These are phyloP conservation scores for Hyparrhenia diplandra DNA, from an alignment of 176 grass and related monocot species.

Conservation along the genomic window DNA sequence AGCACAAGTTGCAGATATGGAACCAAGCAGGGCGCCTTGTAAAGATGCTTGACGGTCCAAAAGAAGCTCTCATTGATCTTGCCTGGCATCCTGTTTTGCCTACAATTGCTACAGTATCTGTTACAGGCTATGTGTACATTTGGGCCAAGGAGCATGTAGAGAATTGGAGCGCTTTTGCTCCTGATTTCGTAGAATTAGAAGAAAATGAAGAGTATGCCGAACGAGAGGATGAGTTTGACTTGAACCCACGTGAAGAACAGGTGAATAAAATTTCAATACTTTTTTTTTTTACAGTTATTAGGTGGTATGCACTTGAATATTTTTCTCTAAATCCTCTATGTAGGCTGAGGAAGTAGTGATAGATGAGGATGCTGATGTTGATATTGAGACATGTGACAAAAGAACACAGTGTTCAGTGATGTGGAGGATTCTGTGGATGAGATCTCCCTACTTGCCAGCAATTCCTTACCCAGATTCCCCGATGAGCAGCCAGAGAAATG, in stretches of 20 bases:
- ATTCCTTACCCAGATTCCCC: conserved; percentile 67
- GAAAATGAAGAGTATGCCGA: conserved; percentile 99
- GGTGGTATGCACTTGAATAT: conserved; percentile 16
- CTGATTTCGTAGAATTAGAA: conserved; percentile 93
- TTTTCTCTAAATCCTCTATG: conserved; percentile 34
- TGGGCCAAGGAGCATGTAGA: conserved; percentile 92
- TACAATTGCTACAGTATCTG: conserved; percentile 76
- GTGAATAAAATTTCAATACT: conserved; percentile 22
- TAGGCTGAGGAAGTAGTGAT: conserved; percentile 73
- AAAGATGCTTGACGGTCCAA: conserved; percentile 99
- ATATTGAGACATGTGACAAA: conserved; percentile 66
- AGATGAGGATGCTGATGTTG: conserved; percentile 75
- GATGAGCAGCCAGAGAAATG: conserved; percentile 92
- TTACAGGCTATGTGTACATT: conserved; percentile 68
- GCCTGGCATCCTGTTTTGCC: conserved; percentile 91
- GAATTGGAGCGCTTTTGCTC: conserved; percentile 96
- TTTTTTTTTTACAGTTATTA: conserved; percentile 19
- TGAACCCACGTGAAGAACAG: conserved; percentile 74
- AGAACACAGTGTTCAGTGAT: conserved; percentile 58
- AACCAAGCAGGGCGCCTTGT: conserved; percentile 74
- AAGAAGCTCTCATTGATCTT: conserved; percentile 86
- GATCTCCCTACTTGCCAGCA: conserved; percentile 60
- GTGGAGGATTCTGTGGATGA: conserved; percentile 59
- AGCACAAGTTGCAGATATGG: conserved; percentile 95
- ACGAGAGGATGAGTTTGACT: conserved; percentile 90